Evolutionary conservation across 768 basidiomycete species (phyloP).

Genomic region (Coprinellus micaceus): DNA sequence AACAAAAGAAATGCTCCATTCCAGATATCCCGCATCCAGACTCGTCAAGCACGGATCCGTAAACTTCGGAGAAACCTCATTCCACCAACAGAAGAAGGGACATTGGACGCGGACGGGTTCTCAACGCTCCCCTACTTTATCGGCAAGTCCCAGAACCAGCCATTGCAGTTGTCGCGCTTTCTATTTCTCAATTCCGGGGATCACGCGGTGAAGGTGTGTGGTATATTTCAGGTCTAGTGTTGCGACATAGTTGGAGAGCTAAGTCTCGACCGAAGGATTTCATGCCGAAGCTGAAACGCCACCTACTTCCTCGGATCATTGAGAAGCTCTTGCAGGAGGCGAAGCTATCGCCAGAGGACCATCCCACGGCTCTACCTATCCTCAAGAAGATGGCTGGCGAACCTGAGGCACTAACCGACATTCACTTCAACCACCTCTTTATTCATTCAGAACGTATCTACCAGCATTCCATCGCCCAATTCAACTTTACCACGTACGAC

Average conservation of each 20-base stretch:
- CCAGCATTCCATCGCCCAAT: too few relatives aligned
- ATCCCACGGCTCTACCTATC: too few relatives aligned
- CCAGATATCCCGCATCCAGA: neutral
- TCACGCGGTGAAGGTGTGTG: neutral
- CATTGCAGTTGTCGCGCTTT: neutral
- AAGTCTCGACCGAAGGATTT: neutral
- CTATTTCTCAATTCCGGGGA: neutral
- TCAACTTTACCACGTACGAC: too few relatives aligned
- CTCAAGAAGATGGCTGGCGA: too few relatives aligned
- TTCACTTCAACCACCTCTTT: too few relatives aligned
- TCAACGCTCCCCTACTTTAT: neutral
- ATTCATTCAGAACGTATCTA: too few relatives aligned
- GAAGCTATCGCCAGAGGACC: too few relatives aligned
- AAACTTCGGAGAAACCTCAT: neutral
- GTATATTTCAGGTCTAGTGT: neutral
- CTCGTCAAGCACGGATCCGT: neutral
- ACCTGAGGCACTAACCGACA: too few relatives aligned
- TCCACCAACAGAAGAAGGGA: neutral
- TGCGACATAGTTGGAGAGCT: neutral
- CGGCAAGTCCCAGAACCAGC: neutral
- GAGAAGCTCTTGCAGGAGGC: neutral
- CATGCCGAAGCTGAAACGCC: neutral
- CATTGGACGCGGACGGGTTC: neutral
- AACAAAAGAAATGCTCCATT: neutral
- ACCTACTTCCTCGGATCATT: neutral